Evolutionary conservation across 2,329 filamentous ascomycete genomes (phyloP).

Genomic region (Alternaria brassicicola): DNA sequence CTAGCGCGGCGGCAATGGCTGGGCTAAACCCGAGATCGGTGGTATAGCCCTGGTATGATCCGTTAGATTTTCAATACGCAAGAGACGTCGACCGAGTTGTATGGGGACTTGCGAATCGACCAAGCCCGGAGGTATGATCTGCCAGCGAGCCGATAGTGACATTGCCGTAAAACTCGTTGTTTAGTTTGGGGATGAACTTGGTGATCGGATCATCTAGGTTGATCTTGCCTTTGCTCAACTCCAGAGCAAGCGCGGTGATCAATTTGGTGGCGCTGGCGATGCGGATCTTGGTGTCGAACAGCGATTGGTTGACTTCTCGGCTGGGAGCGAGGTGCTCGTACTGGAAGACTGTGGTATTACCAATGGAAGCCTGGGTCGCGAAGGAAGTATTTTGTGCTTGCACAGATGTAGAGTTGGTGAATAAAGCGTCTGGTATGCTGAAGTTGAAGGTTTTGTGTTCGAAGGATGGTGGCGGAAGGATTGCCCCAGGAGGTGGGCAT

Average conservation of each 20-base stretch:
- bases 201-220: constrained; percentile 31
- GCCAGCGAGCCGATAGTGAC: constrained; percentile 29
- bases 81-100: neutral
- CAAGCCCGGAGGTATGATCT: constrained; percentile 35
- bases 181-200: constrained; percentile 30
- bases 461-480: constrained; percentile 28
- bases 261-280: constrained; percentile 36
- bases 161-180: constrained; percentile 20
- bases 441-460: constrained; percentile 3
- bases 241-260: constrained; percentile 34
- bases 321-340: constrained; percentile 22
- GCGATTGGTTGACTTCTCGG: constrained; percentile 16
- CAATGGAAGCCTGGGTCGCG: constrained; percentile 33
- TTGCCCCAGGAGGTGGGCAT: constrained; percentile 32
- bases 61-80: neutral
- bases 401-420: constrained; percentile 10
- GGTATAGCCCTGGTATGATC: constrained; percentile 23
- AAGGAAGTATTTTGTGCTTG: constrained; percentile 22
- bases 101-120: constrained; percentile 20
- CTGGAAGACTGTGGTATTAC: constrained; percentile 20
- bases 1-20: constrained; percentile 15
- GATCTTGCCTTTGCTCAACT: constrained; percentile 27
- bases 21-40: constrained; percentile 27
- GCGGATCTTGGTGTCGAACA: constrained; percentile 26
- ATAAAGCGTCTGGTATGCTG: constrained; percentile 5